Evolutionary conservation across 768 basidiomycete genomes (phyloP).

Genomic region (Boletus tylopilopsis): DNA sequence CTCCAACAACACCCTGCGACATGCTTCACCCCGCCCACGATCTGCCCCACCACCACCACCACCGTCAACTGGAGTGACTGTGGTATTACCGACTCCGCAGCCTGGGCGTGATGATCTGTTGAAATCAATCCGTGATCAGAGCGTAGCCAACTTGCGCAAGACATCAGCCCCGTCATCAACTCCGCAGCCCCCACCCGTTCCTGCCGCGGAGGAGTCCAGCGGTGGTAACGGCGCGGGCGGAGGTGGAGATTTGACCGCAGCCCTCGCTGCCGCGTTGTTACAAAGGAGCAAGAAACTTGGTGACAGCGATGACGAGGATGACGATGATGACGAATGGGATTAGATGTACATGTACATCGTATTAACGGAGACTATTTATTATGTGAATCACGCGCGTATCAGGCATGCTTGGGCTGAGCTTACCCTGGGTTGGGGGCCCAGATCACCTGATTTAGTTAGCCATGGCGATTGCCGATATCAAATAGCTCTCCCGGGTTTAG

Average conservation of each 20-base stretch:
- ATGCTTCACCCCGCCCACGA: too few species aligned
- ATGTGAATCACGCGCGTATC: too few species aligned
- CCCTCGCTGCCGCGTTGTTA: constrained; percentile 78
- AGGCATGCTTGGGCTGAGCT: too few species aligned
- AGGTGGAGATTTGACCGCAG: constrained; percentile 74
- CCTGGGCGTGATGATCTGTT: constrained; percentile 65
- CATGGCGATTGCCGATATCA: constrained; percentile 35
- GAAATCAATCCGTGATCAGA: constrained; percentile 79
- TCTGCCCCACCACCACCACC: constrained; percentile 37
- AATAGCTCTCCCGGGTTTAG: constrained; percentile 4
- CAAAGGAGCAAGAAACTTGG: constrained; percentile 85
- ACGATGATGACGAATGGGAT: constrained; percentile 67
- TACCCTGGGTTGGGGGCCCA: constrained; percentile 19
- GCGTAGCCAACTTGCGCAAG: constrained; percentile 68
- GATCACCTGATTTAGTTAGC: constrained; percentile 22
- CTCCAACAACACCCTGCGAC: too few species aligned
- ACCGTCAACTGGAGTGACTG: constrained; percentile 31
- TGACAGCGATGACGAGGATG: constrained; percentile 80
- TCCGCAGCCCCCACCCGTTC: constrained; percentile 33
- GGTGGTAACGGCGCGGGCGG: constrained; percentile 32
- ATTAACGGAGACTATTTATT: background rate
- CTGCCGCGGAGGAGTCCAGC: constrained; percentile 30
- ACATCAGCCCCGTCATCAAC: constrained; percentile 32
- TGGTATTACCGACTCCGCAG: constrained; percentile 41
- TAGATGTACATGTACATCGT: constrained; percentile 14